Conservation (phyloP, 2,329 filamentous ascomycete genomes). For the Calonectria leucothoes region DNA sequence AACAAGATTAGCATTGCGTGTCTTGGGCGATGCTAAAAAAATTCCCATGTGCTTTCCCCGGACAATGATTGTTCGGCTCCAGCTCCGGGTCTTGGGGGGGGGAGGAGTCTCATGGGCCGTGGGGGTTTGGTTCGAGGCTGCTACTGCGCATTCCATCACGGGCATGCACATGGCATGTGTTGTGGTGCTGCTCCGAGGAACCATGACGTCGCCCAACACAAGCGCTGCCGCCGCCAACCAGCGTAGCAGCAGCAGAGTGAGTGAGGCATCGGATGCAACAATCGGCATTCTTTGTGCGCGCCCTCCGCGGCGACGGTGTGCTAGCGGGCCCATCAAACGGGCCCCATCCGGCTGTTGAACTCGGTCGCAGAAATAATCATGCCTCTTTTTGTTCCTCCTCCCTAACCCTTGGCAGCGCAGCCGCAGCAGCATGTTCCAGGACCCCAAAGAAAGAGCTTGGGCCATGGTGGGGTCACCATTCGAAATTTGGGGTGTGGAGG, state of each 20-base stretch:
- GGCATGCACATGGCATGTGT: conserved; percentile 8
- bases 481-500: conserved; percentile 14
- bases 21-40: background rate
- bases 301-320: background rate
- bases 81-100: background rate
- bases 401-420: background rate
- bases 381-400: background rate
- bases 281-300: background rate
- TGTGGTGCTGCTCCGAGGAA: conserved; percentile 3
- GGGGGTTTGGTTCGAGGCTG: background rate
- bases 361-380: background rate
- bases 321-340: background rate
- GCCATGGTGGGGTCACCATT: conserved; percentile 13
- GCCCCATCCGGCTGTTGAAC: conserved; percentile 1
- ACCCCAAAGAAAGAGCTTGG: conserved; percentile 13
- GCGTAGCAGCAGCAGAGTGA: background rate
- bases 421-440: background rate
- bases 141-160: background rate
- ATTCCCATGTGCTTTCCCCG: conserved; percentile 1
- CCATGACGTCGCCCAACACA: conserved; percentile 24
- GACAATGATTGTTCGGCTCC: conserved; percentile 19
- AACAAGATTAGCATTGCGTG: conserved; percentile 12
- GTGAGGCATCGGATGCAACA: background rate
- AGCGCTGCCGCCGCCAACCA: background rate
- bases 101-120: background rate